These are phyloP conservation scores for Aspergillus diversus DNA, from an alignment of 495 filamentous ascomycete species.

Conservation along the genomic window DNA sequence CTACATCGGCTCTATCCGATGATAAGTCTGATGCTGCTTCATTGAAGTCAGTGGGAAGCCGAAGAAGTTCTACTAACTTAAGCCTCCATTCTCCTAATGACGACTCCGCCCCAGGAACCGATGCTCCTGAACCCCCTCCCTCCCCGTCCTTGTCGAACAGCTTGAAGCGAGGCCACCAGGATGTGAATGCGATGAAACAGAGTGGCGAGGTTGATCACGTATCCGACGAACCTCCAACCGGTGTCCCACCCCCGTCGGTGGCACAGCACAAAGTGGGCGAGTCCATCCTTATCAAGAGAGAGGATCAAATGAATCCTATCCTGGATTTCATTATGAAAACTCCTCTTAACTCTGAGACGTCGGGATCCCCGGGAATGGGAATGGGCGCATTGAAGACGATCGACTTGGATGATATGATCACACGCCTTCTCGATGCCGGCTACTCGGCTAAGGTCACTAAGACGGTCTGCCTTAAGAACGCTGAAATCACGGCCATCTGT, in stretches of 20 bases:
- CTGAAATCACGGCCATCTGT: slow-evolving; percentile 93
- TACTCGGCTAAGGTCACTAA: slow-evolving; percentile 98
- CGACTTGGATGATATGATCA: slow-evolving; percentile 97
- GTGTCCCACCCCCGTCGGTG: slow-evolving; percentile 49
- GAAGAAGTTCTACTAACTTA: slow-evolving; percentile 43
- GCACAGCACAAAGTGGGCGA: slow-evolving; percentile 55
- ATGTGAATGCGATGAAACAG: slow-evolving; percentile 78
- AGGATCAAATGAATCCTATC: slow-evolving; percentile 68
- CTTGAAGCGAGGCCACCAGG: slow-evolving; percentile 73
- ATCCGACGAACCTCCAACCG: slow-evolving; percentile 85
- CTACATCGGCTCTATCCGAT: slow-evolving; percentile 65
- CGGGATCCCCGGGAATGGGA: slow-evolving; percentile 50
- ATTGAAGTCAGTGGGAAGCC: slow-evolving; percentile 67
- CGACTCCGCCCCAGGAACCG: slow-evolving; percentile 41
- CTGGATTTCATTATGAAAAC: slow-evolving; percentile 50
- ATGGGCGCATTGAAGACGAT: slow-evolving; percentile 81
- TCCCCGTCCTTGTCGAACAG: slow-evolving; percentile 85
- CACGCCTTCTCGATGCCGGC: slow-evolving; percentile 87
- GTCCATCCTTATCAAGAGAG: slow-evolving; percentile 76
- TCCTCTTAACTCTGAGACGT: slow-evolving; percentile 37
- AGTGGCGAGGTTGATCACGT: slow-evolving; percentile 93
- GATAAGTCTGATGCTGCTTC: slow-evolving; percentile 79
- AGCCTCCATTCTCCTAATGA: slow-evolving; percentile 39
- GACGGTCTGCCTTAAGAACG: slow-evolving; percentile 94
- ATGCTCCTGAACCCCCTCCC: slow-evolving; percentile 76